Evolutionary conservation across 2,329 filamentous ascomycete species (phyloP).

Genomic region (Colletotrichum viniferum): DNA sequence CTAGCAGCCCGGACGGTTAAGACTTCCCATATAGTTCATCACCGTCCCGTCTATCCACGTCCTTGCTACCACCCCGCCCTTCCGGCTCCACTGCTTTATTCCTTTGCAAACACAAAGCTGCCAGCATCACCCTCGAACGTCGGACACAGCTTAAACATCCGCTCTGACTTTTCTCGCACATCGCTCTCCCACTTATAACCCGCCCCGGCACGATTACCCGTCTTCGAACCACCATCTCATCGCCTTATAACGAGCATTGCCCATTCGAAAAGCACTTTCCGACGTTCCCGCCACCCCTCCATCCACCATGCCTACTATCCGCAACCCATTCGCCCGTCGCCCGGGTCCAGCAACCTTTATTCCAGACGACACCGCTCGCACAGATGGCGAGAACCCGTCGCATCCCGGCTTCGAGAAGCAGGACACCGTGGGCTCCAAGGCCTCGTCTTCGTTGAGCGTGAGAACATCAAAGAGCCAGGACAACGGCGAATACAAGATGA

Average conservation of each 20-base stretch:
- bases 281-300: not conserved
- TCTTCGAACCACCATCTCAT: not conserved
- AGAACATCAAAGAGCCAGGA: constrained; percentile 65
- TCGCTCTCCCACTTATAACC: not conserved
- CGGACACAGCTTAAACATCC: not conserved
- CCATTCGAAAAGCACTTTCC: not conserved
- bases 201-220: not conserved
- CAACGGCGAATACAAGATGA: constrained; percentile 79
- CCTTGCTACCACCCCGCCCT: constrained; percentile 1
- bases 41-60: constrained; percentile 4
- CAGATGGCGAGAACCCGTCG: constrained; percentile 45
- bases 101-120: constrained; percentile 2
- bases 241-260: not conserved
- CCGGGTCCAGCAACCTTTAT: constrained; percentile 47
- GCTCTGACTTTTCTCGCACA: not conserved
- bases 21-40: constrained; percentile 15
- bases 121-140: constrained; percentile 11
- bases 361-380: constrained; percentile 59
- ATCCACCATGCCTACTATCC: constrained; percentile 63
- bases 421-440: constrained; percentile 66
- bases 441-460: constrained; percentile 66
- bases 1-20: not conserved
- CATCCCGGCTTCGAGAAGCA: constrained; percentile 64
- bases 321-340: constrained; percentile 73
- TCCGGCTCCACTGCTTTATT: constrained; percentile 6